Evolutionary conservation across 257 asterid genomes (phyloP).

Genomic region (Petunia secreta): DNA sequence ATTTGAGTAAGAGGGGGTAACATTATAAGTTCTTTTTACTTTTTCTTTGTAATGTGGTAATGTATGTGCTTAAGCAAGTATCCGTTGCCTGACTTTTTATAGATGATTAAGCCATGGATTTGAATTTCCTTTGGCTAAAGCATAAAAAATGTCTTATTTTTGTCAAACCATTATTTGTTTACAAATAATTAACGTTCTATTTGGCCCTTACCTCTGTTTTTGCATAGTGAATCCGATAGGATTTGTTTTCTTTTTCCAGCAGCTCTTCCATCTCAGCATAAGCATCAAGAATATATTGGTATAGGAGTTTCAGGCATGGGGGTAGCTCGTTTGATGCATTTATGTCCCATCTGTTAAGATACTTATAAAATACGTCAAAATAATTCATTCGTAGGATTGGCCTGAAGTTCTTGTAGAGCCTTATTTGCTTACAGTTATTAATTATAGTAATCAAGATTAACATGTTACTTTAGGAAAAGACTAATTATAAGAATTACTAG

Average conservation of each 20-base stretch:
- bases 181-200: not conserved
- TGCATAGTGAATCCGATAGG: conserved; percentile 34
- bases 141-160: not conserved
- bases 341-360: conserved; percentile 32
- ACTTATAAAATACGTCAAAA: not conserved
- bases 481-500: too few species aligned
- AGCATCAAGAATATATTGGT: conserved; percentile 31
- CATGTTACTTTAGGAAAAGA: too few species aligned
- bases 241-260: conserved; percentile 23
- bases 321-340: conserved; percentile 30
- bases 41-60: too few species aligned
- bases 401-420: too few species aligned
- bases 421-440: too few species aligned
- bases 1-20: too few species aligned
- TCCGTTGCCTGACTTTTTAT: too few species aligned
- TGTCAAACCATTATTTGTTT: not conserved
- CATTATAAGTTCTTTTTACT: too few species aligned
- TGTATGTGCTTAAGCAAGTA: too few species aligned
- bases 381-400: not conserved
- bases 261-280: conserved; percentile 33
- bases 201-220: conserved; percentile 35
- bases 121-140: too few species aligned
- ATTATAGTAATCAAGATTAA: too few species aligned
- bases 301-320: conserved; percentile 24
- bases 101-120: too few species aligned